Evolutionary conservation across 2,329 filamentous ascomycete species (phyloP).

Genomic region (Daldinia sp.): DNA sequence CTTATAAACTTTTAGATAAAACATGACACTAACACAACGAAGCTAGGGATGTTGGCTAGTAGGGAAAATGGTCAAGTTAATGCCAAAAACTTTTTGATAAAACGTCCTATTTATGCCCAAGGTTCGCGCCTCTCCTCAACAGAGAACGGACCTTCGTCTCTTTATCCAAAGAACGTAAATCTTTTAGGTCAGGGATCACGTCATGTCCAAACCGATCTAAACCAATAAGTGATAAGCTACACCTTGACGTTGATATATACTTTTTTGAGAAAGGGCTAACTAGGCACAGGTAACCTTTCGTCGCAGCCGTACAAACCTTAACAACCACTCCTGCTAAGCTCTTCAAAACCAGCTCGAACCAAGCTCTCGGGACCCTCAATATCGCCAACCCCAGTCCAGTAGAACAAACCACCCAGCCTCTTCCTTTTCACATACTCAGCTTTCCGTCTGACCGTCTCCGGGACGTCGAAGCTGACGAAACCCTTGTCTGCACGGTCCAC

Average conservation of each 20-base stretch:
- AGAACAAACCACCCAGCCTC: constrained; percentile 72
- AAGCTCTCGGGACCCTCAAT: constrained; percentile 66
- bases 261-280: background rate
- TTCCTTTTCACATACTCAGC: constrained; percentile 68
- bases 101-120: background rate
- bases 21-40: background rate
- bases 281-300: background rate
- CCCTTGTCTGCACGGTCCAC: constrained; percentile 59
- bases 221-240: background rate
- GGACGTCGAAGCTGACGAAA: constrained; percentile 74
- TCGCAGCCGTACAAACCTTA: background rate
- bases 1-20: background rate
- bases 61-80: background rate
- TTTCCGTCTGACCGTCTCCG: constrained; percentile 70
- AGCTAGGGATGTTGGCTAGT: background rate
- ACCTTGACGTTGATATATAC: background rate
- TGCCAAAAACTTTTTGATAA: background rate
- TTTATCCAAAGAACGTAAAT: background rate
- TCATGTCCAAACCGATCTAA: background rate
- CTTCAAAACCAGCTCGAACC: constrained; percentile 69
- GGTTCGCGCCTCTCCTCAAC: no score
- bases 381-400: constrained; percentile 76
- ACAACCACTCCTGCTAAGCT: constrained; percentile 50
- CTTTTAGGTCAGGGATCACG: background rate
- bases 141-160: background rate